Percentiles rank a stretch among this genome's conserved stretches.
These are phyloP conservation scores for Effrenium voratum DNA, from an alignment of 73 alveolate genomes.

Conservation along the genomic window DNA sequence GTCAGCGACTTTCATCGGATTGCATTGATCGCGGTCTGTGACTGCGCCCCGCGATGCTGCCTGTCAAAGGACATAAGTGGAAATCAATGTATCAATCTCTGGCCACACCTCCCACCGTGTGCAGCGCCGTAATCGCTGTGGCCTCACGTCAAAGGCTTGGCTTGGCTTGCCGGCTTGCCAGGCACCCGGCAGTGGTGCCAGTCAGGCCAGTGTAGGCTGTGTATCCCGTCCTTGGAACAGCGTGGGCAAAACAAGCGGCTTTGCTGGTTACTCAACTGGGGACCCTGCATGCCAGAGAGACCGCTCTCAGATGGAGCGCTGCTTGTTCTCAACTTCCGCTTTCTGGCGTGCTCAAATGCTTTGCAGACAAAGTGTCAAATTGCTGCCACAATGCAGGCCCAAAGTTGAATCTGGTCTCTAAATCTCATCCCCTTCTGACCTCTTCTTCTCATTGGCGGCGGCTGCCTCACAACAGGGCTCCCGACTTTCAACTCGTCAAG, in stretches of 20 bases:
- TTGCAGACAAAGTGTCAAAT: no score
- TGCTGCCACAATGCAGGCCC: no score
- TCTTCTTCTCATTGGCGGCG: no score
- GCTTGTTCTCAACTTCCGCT: conserved; percentile 67
- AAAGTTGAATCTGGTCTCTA: no score
- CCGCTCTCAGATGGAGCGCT: conserved; percentile 81
- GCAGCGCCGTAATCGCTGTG: conserved; percentile 64
- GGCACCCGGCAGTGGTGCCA: conserved; percentile 24
- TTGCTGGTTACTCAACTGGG: neutral
- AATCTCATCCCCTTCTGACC: no score
- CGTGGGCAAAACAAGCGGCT: neutral
- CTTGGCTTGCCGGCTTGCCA: no score
- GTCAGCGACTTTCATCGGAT: conserved; percentile 19
- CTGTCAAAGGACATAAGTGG: neutral
- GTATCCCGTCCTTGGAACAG: conserved; percentile 21
- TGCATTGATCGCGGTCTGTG: conserved; percentile 25
- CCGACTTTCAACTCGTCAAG: no score
- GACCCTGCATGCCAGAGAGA: conserved; percentile 12
- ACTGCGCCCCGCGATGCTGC: conserved; percentile 47
- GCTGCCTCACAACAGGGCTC: no score
- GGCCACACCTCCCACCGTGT: conserved; percentile 50
- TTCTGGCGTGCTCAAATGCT: conserved; percentile 32
- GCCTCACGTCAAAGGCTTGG: conserved; percentile 18
- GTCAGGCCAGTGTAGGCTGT: conserved; percentile 62
- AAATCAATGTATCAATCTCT: neutral